These are phyloP conservation scores for Cicer chorassanicum DNA, from an alignment of 306 rosid genomes.

Conservation along the genomic window DNA sequence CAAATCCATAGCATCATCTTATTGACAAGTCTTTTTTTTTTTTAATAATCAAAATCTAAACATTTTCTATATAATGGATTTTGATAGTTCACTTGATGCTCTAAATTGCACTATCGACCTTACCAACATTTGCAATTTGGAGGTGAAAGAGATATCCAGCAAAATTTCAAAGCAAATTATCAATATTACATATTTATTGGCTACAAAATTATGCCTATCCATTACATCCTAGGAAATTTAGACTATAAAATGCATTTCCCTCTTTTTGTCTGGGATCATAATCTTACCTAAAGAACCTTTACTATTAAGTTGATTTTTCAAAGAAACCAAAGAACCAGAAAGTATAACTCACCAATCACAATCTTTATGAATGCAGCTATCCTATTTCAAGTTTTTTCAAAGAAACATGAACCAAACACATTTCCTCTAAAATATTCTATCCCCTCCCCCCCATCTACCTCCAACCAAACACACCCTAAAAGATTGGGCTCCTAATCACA, in stretches of 20 bases:
- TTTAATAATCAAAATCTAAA: neutral
- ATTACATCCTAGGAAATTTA: neutral
- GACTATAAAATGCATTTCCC: slow-evolving; percentile 13
- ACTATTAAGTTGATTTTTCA: slow-evolving; percentile 31
- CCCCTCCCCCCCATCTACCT: too few species aligned
- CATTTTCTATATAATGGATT: neutral
- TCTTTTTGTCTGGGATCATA: slow-evolving; percentile 17
- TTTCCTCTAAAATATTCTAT: too few species aligned
- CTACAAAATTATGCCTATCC: neutral
- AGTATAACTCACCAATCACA: slow-evolving; percentile 1
- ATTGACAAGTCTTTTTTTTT: neutral
- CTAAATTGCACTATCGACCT: neutral
- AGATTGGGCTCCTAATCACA: slow-evolving; percentile 7
- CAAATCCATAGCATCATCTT: slow-evolving; percentile 4
- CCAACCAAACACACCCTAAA: neutral
- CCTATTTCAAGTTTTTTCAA: too few species aligned
- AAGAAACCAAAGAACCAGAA: neutral
- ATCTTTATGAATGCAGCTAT: neutral
- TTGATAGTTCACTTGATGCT: neutral
- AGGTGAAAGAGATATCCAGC: slow-evolving; percentile 26
- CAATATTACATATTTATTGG: slow-evolving; percentile 6
- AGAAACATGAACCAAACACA: too few species aligned
- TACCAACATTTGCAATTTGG: slow-evolving; percentile 4
- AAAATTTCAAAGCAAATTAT: slow-evolving; percentile 23
- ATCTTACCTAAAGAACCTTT: slow-evolving; percentile 11